Base-by-base conservation (phyloP, 352 stramenopile genomes). In the Globisporangium iwayamae region DNA sequence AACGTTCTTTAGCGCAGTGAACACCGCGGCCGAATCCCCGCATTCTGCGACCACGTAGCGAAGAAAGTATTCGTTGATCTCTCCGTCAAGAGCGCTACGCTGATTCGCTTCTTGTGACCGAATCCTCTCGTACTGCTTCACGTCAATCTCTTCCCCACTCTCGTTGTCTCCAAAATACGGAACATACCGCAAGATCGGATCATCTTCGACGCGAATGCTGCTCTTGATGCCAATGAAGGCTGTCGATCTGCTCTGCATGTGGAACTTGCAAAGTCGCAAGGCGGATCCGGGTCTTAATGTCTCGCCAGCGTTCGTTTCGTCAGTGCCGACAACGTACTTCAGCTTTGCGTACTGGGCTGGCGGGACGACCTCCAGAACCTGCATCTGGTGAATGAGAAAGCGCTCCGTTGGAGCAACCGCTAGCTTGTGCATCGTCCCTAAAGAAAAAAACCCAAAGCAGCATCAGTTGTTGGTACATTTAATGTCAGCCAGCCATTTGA, bases 151-250 rank as follows among this genome's bases (percentile, higher is more conserved):
- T 55, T 79, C 86, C 20, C 87, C 87, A 32, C 81, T 76, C 50
- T 97, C 91, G 54, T 97, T 78, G 68, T 98, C 93, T 20, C 90
- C 91, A 70, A 98, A 97, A 71, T 97, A 98, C 8, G 91, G 93
- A 25, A 96, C 78, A 64, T 94, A 91, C 1, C 85, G 79, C 53
- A 98, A 66, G 59, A 94, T 88, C n/a, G 81, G 75, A 62, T 97
- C 87, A 64, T 98, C 93, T 55, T 96, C 87, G 7, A 90, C 80
- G 9, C 75, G 77, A 64, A 91, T 75, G 64, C 89, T 94, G 7
- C 70, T 66, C 54, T 84, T 90, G 36, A 97, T 54, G 10, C 82
- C 83, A 1, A 87, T 73, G 43, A 76, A 91, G 7, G 83, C 72
- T 10, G 85, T 93, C 41, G 78, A 88, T 69, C 66, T 83, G 60